Evolutionary conservation across 352 stramenopile species (phyloP).

Genomic region (Pythium dissotocum): DNA sequence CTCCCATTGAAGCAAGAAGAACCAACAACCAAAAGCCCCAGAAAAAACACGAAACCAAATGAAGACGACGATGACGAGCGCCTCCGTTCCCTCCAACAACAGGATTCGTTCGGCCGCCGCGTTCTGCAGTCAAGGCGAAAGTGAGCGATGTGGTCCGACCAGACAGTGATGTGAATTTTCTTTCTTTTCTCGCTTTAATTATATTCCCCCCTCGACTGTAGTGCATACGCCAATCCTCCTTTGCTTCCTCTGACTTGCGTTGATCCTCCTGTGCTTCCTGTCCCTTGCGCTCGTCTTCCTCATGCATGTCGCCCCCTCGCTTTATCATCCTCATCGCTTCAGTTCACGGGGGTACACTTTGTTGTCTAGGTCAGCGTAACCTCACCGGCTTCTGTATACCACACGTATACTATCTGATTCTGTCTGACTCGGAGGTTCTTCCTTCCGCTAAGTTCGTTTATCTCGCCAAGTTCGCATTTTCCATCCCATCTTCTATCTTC

Average conservation of each 20-base stretch:
- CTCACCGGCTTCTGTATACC: no score
- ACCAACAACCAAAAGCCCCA: constrained; percentile 17
- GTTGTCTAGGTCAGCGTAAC: no score
- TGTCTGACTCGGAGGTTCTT: not conserved
- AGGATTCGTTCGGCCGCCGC: not conserved
- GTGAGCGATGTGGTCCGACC: constrained; percentile 12
- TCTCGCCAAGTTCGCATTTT: not conserved
- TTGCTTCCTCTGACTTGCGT: not conserved
- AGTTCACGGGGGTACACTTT: no score
- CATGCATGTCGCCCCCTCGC: no score
- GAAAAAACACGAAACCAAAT: constrained; percentile 22
- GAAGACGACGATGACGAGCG: constrained; percentile 22
- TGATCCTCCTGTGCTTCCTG: not conserved
- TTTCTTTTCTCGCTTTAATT: constrained; percentile 30
- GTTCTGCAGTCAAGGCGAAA: constrained; percentile 5
- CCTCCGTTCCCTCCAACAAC: not conserved
- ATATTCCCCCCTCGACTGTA: constrained; percentile 32
- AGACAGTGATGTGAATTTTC: constrained; percentile 24
- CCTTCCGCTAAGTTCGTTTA: not conserved
- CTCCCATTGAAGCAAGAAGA: constrained; percentile 24
- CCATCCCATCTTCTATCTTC: not conserved
- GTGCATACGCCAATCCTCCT: constrained; percentile 24
- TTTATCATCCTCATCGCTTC: no score
- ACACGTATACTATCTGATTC: not conserved
- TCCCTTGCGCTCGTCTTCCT: no score